Evolutionary conservation across 139 green algal species (phyloP), one percentile per base, ranked within the genome.

Genomic region (Micromonas commoda): DNA sequence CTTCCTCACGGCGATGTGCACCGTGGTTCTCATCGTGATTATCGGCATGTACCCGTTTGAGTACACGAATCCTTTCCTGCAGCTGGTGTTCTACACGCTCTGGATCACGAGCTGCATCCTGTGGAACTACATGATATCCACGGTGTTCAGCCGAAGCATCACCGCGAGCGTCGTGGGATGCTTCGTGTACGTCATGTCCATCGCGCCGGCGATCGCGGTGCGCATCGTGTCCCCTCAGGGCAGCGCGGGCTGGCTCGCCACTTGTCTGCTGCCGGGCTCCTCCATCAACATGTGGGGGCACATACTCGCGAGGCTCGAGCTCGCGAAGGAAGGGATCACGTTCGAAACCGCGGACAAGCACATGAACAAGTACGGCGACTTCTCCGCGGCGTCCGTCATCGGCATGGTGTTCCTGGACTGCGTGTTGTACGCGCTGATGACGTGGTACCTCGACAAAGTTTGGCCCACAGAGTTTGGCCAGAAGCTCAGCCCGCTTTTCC

Each of bases 361-460:
- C 9, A 23, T 81, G 20, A 31, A 26, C 24, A 23, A 29, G 29
- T 54, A 76, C n/a, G 45, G 1, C 0, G 32, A 76, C 76, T 73
- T 78, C 13, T 63, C 31, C 31, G 35, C 33, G 19, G 53, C 20
- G 52, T 24, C 20, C 1, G 38, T 78, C 0, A 63, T 78, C 5
- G 72, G 23, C 34, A 80, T 80, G 60, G 24, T 67, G 3, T 24
- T 67, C 31, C 60, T 81, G 26, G 65, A 81, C 65, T 63, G 65
- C 76, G 39, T 81, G 9, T 31, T 81, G 0, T 81, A 81, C 65
- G 64, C 26, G 4, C 38, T 81, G 16, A 13, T 81, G 28, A 76
- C 76, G 64, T 81, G 39, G 39, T 86, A 86, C 71, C 73, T 86
- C n/a, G 82, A 86, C 60, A 73, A 81, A 34, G 82, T 86, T 23